These are phyloP conservation scores for Aspergillus fumigatiaffinis DNA, from an alignment of 2,329 filamentous ascomycete species.

Conservation along the genomic window DNA sequence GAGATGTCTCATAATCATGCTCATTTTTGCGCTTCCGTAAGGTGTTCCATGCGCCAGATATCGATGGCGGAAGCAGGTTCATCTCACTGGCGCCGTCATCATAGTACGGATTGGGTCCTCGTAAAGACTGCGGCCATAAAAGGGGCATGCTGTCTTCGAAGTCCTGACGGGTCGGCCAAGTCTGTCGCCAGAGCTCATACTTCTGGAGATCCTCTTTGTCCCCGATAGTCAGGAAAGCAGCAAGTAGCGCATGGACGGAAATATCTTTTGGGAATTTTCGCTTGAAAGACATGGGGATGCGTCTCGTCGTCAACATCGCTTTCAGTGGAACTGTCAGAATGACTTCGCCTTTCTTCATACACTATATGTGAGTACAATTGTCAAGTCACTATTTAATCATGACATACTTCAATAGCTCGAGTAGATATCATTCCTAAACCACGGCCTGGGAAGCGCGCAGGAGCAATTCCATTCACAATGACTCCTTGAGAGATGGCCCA, in stretches of 20 bases:
- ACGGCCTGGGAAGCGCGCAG: conserved; percentile 64
- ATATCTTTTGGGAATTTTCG: conserved; percentile 51
- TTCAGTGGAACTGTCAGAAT: conserved; percentile 63
- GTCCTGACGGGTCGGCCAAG: conserved; percentile 62
- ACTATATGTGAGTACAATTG: not conserved
- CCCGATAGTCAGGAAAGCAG: conserved; percentile 60
- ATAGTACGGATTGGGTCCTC: conserved; percentile 23
- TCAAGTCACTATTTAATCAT: not conserved
- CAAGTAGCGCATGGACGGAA: conserved; percentile 67
- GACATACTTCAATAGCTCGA: conserved; percentile 58
- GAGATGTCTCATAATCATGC: conserved; percentile 26
- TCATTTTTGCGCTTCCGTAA: conserved; percentile 20
- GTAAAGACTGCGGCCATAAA: conserved; percentile 47
- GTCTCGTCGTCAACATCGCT: conserved; percentile 62
- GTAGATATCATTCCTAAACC: conserved; percentile 76
- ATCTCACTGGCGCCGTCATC: conserved; percentile 28
- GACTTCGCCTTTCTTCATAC: conserved; percentile 51
- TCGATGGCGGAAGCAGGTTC: conserved; percentile 32
- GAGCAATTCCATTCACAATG: conserved; percentile 62
- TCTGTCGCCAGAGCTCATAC: conserved; percentile 58
- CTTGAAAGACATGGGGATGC: conserved; percentile 53
- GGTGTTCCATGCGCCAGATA: conserved; percentile 36
- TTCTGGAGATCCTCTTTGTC: conserved; percentile 44
- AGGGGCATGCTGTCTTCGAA: conserved; percentile 57
- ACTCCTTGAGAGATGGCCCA: conserved; percentile 68